A percentile compares a stretch with the other conserved stretches of the same genome.
Conservation (phyloP, 176 grass and related monocot species). For the Puya raimondii region DNA sequence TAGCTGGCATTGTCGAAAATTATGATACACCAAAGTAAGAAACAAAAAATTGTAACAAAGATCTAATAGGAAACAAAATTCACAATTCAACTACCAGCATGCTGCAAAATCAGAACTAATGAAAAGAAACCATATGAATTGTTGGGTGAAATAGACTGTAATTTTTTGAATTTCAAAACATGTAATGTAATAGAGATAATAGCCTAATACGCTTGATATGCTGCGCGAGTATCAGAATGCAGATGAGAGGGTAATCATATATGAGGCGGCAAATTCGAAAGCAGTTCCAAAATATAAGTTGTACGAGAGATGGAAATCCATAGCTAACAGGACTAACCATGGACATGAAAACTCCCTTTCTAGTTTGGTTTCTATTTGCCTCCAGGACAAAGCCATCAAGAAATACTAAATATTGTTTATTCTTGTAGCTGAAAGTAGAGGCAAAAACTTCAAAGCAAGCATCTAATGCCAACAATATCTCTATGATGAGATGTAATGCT, state of each 20-base stretch:
- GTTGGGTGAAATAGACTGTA: too few species aligned
- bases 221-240: too few species aligned
- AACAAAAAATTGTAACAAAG: too few species aligned
- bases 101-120: too few species aligned
- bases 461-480: neutral
- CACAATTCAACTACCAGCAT: too few species aligned
- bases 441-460: neutral
- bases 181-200: too few species aligned
- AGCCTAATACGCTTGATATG: too few species aligned
- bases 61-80: too few species aligned
- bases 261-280: neutral
- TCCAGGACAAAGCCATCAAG: constrained; percentile 13
- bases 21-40: too few species aligned
- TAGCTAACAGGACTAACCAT: neutral
- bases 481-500: neutral
- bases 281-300: neutral
- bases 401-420: neutral
- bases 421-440: constrained; percentile 3
- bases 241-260: neutral
- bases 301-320: neutral
- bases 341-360: constrained; percentile 6
- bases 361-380: neutral
- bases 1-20: too few species aligned
- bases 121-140: too few species aligned
- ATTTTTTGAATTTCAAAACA: too few species aligned